Percentiles rank a stretch among this genome's conserved stretches.
phyloP scores from a whole-genome alignment of 164 flowering plant genomes.

The Dillenia suffruticosa region DNA sequence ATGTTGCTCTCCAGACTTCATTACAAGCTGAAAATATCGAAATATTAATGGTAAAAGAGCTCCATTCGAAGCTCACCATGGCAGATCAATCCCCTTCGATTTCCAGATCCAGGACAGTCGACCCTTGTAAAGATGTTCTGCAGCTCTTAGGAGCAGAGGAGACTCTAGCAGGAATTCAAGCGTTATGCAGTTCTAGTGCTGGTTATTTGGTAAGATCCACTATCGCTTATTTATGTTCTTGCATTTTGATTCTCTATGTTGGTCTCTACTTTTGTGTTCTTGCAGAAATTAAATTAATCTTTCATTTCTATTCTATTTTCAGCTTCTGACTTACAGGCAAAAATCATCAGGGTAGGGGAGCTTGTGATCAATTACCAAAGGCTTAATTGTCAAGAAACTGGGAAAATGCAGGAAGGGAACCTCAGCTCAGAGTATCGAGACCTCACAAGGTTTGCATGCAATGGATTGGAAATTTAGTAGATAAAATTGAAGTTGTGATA shows the following conservation, averaged over 20 bases:
- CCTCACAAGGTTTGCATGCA: neutral
- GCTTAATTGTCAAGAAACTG: neutral
- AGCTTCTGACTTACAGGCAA: slow-evolving; percentile 47
- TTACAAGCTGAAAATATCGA: slow-evolving; percentile 49
- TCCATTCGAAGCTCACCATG: neutral
- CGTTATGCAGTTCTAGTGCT: slow-evolving; percentile 15
- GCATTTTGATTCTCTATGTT: slow-evolving; percentile 1
- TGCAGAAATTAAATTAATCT: neutral
- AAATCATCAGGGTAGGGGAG: slow-evolving; percentile 18
- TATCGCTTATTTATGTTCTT: neutral
- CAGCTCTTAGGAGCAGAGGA: slow-evolving; percentile 45
- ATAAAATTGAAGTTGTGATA: neutral
- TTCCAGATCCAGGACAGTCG: slow-evolving; percentile 10
- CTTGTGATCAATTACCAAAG: neutral
- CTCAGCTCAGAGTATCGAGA: neutral
- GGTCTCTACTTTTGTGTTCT: neutral
- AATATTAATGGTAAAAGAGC: slow-evolving; percentile 41
- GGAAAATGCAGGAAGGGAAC: no score
- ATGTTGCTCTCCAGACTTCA: slow-evolving; percentile 51
- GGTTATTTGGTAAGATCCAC: slow-evolving; percentile 47
- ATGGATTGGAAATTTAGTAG: neutral
- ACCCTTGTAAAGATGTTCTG: slow-evolving; percentile 31
- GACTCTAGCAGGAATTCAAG: slow-evolving; percentile 45
- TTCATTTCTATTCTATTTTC: slow-evolving; percentile 8
- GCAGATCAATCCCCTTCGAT: slow-evolving; percentile 4